phyloP scores from a whole-genome alignment of 176 grass and related monocot species.

The Oryza glaberrima region DNA sequence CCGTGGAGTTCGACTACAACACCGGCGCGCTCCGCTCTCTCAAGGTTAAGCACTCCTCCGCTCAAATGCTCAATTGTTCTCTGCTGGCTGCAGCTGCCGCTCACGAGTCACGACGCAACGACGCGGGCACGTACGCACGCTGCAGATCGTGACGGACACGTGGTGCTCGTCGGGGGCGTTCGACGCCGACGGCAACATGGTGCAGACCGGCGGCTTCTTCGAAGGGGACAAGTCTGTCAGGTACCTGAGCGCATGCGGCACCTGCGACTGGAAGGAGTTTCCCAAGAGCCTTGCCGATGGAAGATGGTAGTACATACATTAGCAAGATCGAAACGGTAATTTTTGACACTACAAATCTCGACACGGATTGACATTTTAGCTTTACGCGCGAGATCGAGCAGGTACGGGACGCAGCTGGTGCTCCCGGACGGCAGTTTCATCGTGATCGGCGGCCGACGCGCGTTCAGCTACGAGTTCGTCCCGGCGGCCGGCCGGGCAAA shows the following conservation, averaged over 20 bases:
- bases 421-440: slow-evolving; percentile 67
- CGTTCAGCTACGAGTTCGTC: slow-evolving; percentile 76
- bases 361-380: neutral
- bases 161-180: slow-evolving; percentile 68
- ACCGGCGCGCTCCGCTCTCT: slow-evolving; percentile 49
- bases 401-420: slow-evolving; percentile 72
- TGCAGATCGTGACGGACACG: slow-evolving; percentile 55
- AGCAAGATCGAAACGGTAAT: neutral
- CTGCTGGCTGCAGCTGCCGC: neutral
- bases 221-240: slow-evolving; percentile 49
- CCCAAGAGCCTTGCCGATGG: slow-evolving; percentile 49
- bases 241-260: slow-evolving; percentile 36
- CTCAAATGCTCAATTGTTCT: neutral
- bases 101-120: neutral
- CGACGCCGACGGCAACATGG: slow-evolving; percentile 59
- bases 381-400: slow-evolving; percentile 7
- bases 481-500: slow-evolving; percentile 59
- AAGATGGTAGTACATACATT: slow-evolving; percentile 50
- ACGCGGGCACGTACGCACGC: neutral
- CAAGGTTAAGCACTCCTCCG: slow-evolving; percentile 6
- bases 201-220: slow-evolving; percentile 64
- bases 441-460: slow-evolving; percentile 71
- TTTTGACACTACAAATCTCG: neutral
- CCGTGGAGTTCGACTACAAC: slow-evolving; percentile 64
- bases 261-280: slow-evolving; percentile 57